Percentiles rank a stretch among this genome's conserved stretches.
These are phyloP conservation scores for Penicillium sp. DNA, from an alignment of 2,329 filamentous ascomycete species.

Conservation along the genomic window DNA sequence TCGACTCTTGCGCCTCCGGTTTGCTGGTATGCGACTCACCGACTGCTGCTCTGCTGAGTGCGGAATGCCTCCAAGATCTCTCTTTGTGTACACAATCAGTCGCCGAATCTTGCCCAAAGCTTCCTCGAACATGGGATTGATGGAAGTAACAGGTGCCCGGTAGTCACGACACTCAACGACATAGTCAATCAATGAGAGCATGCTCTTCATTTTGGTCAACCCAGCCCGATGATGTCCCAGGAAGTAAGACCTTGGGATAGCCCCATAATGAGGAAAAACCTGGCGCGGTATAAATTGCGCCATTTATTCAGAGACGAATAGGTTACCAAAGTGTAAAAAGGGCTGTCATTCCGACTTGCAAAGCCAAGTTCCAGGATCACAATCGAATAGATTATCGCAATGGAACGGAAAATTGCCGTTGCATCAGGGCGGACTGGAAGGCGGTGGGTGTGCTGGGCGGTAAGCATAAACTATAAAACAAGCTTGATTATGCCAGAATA, in stretches of 20 bases:
- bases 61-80: slow-evolving; percentile 65
- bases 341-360: slow-evolving; percentile 8
- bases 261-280: slow-evolving; percentile 70
- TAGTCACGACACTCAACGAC: slow-evolving; percentile 95
- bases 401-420: slow-evolving; percentile 8
- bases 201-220: slow-evolving; percentile 76
- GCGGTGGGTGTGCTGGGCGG: not conserved
- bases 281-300: slow-evolving; percentile 69
- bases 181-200: slow-evolving; percentile 78
- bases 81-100: slow-evolving; percentile 88
- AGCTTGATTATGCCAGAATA: not conserved
- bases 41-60: slow-evolving; percentile 39
- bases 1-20: not conserved
- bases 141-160: slow-evolving; percentile 81
- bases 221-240: slow-evolving; percentile 88
- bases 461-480: not conserved
- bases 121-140: slow-evolving; percentile 86
- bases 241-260: slow-evolving; percentile 87
- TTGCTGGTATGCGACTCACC: slow-evolving; percentile 32
- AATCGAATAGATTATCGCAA: not conserved
- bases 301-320: slow-evolving; percentile 2
- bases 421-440: not conserved
- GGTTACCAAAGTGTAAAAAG: not conserved
- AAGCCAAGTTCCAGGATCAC: not conserved
- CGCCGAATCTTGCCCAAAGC: slow-evolving; percentile 71